phyloP scores from a whole-genome alignment of 2,329 filamentous ascomycete genomes.

The Aspergillus fumigatiaffinis region DNA sequence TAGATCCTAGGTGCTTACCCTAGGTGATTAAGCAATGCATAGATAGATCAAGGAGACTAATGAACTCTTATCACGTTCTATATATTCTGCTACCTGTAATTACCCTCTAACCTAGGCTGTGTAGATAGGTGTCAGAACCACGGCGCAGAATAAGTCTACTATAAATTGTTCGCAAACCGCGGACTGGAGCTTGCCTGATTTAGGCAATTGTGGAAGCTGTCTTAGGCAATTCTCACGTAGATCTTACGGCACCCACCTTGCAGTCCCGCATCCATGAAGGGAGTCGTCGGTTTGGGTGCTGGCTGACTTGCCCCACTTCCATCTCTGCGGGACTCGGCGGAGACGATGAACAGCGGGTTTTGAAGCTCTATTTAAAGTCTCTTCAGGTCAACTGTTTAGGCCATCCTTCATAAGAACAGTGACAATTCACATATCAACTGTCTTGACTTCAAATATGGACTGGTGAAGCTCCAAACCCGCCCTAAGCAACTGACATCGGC shows the following conservation, averaged over 20 bases:
- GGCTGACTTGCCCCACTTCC: neutral
- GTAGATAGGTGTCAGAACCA: neutral
- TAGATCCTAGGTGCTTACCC: neutral
- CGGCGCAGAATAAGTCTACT: neutral
- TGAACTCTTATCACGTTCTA: neutral
- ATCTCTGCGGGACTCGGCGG: neutral
- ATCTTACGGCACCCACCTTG: constrained; percentile 6
- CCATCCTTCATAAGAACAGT: neutral
- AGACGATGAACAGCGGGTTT: neutral
- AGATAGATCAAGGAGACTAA: too few relatives aligned
- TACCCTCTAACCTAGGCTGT: neutral
- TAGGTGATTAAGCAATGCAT: neutral
- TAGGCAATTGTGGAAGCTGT: constrained; percentile 12
- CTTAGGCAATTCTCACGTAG: constrained; percentile 12
- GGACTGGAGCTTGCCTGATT: constrained; percentile 8
- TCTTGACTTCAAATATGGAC: neutral
- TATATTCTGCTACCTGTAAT: neutral
- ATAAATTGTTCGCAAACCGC: neutral
- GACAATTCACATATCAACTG: neutral
- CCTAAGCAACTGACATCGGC: neutral
- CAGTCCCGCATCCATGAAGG: neutral
- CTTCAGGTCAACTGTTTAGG: neutral
- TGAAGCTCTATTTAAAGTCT: neutral
- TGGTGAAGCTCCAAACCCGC: neutral
- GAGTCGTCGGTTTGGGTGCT: neutral